Base-by-base conservation (phyloP, 441 rosid genomes). In the Erodium trifolium region DNA sequence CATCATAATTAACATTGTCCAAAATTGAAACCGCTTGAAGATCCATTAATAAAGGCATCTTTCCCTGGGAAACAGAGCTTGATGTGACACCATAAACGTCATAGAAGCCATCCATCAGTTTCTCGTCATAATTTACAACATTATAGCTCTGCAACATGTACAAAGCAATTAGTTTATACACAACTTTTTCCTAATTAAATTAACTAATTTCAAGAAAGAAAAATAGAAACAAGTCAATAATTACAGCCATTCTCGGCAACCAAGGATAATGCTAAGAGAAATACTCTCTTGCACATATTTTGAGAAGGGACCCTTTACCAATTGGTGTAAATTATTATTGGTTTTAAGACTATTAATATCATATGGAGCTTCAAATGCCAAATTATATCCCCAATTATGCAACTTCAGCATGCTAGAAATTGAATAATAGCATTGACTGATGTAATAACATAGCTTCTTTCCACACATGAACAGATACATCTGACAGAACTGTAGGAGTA, bases 31-130 rank as follows among this genome's bases (percentile, higher is more conserved):
- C 70, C 18, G 88, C 87, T 82, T 84, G 94, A 76, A 94, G 92
- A 83, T 94, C 99, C 73, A 80, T 87, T 72, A 92, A 79, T 60
- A 80, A 82, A n/a, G 99, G 99, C 91, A 94, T 88, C 82, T 83
- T 88, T 73, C 92, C 89, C 66, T 79, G 91, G 4, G 82, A 62
- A 35, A 73, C 71, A 11, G 89, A 78, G 81, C 76, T 85, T 64
- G 96, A 82, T 69, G 88, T 73, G 79, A 84, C 74, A 70, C 90
- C 88, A 71, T 85, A 87, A 65, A 86, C 90, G 66, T 92, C 99
- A 80, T 90, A 92, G 74, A 94, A 94, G 37, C 99, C 99, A 88
- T 94, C 96, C 75, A 78, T 75, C 68, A 92, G 86, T 76, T 85
- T 94, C 73, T 94, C 97, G 65, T 83, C 83, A 71, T 91, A 92